Percentiles rank a stretch among this genome's conserved stretches.
phyloP scores from a whole-genome alignment of 2,329 filamentous ascomycete genomes.

The Diaporthe caulivora region DNA sequence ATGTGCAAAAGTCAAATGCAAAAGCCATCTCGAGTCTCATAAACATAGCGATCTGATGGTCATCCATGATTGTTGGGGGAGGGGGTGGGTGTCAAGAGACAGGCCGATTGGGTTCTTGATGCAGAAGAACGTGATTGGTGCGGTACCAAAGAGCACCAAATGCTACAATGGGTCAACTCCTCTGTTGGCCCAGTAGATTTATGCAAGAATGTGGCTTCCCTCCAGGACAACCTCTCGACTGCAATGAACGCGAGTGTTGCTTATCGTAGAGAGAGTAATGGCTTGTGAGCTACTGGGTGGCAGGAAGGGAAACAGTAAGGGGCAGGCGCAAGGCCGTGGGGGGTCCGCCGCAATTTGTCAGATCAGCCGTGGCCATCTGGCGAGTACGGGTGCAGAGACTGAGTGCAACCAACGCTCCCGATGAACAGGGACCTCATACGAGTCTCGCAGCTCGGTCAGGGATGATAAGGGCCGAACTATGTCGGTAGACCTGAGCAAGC shows the following conservation, averaged over 20 bases:
- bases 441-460: not conserved
- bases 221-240: not conserved
- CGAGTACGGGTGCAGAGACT: not conserved
- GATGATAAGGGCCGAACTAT: not conserved
- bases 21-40: not conserved
- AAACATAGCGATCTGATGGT: not conserved
- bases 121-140: not conserved
- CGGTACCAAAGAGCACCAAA: not conserved
- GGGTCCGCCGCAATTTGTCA: not conserved
- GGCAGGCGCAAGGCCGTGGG: not conserved
- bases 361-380: not conserved
- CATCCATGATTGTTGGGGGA: not conserved
- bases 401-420: not conserved
- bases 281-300: not conserved
- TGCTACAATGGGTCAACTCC: not conserved
- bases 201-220: not conserved
- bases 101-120: too few relatives aligned
- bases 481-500: not conserved
- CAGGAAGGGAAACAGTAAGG: not conserved
- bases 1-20: slow-evolving; percentile 26
- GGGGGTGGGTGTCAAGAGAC: not conserved
- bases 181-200: not conserved
- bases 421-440: not conserved
- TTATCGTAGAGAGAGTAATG: not conserved
- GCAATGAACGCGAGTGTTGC: not conserved